Conservation (phyloP, 495 filamentous ascomycete genomes). For the Tricharina praecox region DNA sequence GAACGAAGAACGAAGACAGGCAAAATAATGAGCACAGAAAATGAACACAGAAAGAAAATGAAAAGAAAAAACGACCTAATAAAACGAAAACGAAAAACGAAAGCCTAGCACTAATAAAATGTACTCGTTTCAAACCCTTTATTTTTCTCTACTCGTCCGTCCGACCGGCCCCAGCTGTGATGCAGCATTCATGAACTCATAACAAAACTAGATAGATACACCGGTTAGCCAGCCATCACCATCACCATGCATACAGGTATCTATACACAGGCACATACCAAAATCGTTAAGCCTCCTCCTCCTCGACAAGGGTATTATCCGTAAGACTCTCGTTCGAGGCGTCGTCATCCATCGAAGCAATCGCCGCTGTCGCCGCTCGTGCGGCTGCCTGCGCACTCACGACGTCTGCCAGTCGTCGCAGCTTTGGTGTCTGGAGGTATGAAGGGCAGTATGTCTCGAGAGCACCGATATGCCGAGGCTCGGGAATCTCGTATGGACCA, state of each 20-base stretch:
- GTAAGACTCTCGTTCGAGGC: neutral
- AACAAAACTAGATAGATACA: constrained; percentile 1
- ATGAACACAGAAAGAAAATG: neutral
- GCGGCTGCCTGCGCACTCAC: constrained; percentile 68
- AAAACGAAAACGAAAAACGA: neutral
- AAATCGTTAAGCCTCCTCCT: constrained; percentile 8
- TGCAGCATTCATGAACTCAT: constrained; percentile 4
- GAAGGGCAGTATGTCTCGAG: constrained; percentile 96
- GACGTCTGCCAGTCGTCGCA: constrained; percentile 92
- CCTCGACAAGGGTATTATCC: constrained; percentile 4
- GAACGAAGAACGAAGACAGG: neutral
- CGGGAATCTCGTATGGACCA: constrained; percentile 97
- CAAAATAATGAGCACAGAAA: neutral
- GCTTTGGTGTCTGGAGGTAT: constrained; percentile 88
- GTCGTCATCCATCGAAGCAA: neutral
- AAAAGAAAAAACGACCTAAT: neutral
- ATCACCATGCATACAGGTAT: neutral
- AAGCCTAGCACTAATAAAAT: too few species aligned
- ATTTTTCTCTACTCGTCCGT: constrained; percentile 4
- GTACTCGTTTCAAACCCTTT: too few species aligned
- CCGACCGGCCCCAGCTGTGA: neutral
- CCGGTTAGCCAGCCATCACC: neutral
- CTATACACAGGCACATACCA: neutral
- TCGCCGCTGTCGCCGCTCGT: constrained; percentile 15
- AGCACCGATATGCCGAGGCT: constrained; percentile 86